Evolutionary conservation across 768 basidiomycete genomes (phyloP), one percentile per base, ranked within the genome.

Genomic region (Amanita muscaria): DNA sequence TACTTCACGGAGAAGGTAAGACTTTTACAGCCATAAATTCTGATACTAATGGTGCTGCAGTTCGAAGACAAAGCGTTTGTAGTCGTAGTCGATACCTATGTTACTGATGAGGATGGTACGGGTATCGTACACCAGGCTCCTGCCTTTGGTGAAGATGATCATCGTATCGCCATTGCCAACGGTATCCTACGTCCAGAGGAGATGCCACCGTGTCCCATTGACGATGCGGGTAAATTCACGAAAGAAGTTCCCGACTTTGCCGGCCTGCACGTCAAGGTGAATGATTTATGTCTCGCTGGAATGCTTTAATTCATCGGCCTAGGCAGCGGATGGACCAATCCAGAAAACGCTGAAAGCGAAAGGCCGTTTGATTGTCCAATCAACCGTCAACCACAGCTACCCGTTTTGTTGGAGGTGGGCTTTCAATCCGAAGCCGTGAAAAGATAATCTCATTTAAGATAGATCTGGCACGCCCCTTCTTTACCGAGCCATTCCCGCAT

Each of bases 121-220:
- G 96, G 96, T 55, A 93, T 98, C 56, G 96, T 99, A 23, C 96
- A 99, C 61, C 96, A 99, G 66, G 91, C 96, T 2, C 96, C 96
- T 2, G 93, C 86, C 0, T 98, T 96, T 57, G 96, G 96, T 69
- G 94, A 98, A 61, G 96, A 99, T 56, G 96, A 99, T 74, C 89
- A 97, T 63, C 87, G 96, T 42, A 78, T 99, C 55, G 84, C 88
- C 21, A 73, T 94, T 49, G 79, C 79, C 3, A 76, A 94, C 55
- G 88, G 84, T 15, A 77, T 97, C 42, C 61, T 98, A n/a, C 71
- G 72, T 19, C 69, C 76, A 1, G 93, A 94, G 35, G 93, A 97
- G 61, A 80, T 92, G 76, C 93, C 96, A 0, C 96, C 96, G 0
- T 96, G 92, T 59, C 96, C 96, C 31, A 75, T 99, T 45, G 89